A percentile compares a stretch with the other conserved stretches of the same genome.
phyloP scores from a whole-genome alignment of 164 flowering plant genomes.

The Stephania cephalantha region DNA sequence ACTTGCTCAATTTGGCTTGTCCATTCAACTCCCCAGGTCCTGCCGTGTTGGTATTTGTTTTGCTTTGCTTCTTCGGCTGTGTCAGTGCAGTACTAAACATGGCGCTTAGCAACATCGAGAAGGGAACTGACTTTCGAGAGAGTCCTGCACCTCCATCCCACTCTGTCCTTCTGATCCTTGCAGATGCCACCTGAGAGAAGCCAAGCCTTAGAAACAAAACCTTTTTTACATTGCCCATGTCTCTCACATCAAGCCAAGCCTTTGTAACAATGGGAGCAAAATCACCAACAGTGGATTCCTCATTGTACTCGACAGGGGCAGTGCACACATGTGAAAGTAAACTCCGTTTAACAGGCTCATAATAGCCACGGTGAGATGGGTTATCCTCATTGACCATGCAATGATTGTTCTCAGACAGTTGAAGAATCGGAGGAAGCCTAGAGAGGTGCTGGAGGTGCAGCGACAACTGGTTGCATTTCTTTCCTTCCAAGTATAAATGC shows the following conservation, averaged over 20 bases:
- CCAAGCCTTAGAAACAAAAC: constrained; percentile 82
- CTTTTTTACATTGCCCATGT: constrained; percentile 62
- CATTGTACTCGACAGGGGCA: constrained; percentile 59
- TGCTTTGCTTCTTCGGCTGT: constrained; percentile 34
- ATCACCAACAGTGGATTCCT: constrained; percentile 54
- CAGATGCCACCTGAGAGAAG: constrained; percentile 63
- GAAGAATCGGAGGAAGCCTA: constrained; percentile 48
- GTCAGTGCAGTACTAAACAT: constrained; percentile 44
- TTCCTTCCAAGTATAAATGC: constrained; percentile 81
- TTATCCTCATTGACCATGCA: constrained; percentile 31
- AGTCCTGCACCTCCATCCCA: constrained; percentile 66
- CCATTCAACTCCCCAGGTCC: constrained; percentile 70
- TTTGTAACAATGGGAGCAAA: constrained; percentile 70
- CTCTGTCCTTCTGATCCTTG: constrained; percentile 59
- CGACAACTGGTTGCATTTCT: constrained; percentile 61
- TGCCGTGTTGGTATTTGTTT: constrained; percentile 69
- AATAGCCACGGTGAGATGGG: constrained; percentile 43
- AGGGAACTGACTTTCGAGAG: constrained; percentile 58
- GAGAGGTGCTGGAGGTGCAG: constrained; percentile 91
- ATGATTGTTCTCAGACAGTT: constrained; percentile 46
- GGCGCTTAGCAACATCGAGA: constrained; percentile 54
- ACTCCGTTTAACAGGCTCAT: constrained; percentile 78
- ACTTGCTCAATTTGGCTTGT: constrained; percentile 39
- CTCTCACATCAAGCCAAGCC: constrained; percentile 81
- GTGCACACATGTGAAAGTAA: constrained; percentile 82